Base-by-base conservation (phyloP, 2,329 filamentous ascomycete species). In the Taxawa tesnikishii region DNA sequence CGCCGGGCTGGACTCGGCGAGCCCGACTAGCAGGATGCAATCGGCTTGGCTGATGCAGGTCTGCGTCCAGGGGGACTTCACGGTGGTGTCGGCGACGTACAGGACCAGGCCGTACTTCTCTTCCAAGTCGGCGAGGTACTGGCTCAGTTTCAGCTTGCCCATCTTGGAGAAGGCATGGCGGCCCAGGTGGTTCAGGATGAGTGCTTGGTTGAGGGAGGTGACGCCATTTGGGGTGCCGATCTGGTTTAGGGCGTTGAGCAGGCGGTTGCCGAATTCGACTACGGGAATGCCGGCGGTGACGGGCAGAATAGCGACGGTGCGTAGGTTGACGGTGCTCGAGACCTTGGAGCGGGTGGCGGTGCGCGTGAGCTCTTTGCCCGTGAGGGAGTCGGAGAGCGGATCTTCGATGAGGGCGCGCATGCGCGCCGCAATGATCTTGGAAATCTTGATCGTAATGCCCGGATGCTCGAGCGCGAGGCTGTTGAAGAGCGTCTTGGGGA, bases 381-480 rank as follows among this genome's bases (percentile, higher is more conserved):
- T 67, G 24, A 79, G 69, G 8, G 28, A 26, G 16, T 16, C 21
- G 2, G 17, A 12, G 21, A 74, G 70, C 2, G 84, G 82, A 45
- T 87, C 79, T 45, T 96, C 84, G 13, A 96, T 74, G 24, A 94
- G 60, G 26, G 83, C 73, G 38, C 88, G 71, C 90, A 98, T 96
- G 3, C 90, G 76, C 21, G 87, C 85, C 0, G 90, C 90, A 47
- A 98, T 94, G 44, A 98, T 90, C 56, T 96, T 98, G 2, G 90
- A 96, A 16, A 98, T 93, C 56, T 96, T 94, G 55, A 98, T 96
- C 0, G 90, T 96, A 49, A 98, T 98, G 26, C 85, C 92, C 4
- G 90, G 90, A 49, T 98, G 90, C 50, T 98, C 90, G 50, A 94
- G 80, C 1, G 90, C 90, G 32, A 98, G 71, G 50, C 90, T 98